Base-by-base conservation (phyloP, 306 rosid genomes). In the Dicorynia guianensis region DNA sequence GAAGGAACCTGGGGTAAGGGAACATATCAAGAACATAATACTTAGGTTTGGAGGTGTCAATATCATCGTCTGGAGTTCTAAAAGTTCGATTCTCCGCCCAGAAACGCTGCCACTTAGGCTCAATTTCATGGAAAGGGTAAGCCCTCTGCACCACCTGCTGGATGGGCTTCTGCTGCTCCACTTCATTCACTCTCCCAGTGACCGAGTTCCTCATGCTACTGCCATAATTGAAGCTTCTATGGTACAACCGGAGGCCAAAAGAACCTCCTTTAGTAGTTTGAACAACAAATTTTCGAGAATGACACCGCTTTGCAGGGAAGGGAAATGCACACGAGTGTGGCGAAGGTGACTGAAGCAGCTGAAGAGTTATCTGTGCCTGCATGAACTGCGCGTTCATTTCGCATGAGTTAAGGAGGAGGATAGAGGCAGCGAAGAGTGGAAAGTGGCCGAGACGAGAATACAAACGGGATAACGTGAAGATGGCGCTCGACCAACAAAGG, bases 21-120 rank as follows among this genome's bases (percentile, higher is more conserved):
- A 95, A 95, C 98, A 92, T 95, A 72, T 95, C 98, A 11, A 92
- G 98, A 18, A 90, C 96, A 56, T 95, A 95, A 70, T 65, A 95
- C 64, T 95, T 95, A n/a, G 98, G 98, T 49, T 95, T 95, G 13
- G 96, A 85, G 13, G 81, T 79, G 61, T 95, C 97, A 59, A 92
- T 72, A 36, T 95, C 97, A 56, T 94, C 96, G 59, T 91, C 96
- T 0, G 97, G 96, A 11, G 97, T 95, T 79, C 85, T 82, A 66
- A 92, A 95, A 55, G 97, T 92, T 44, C 81, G 75, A 58, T 86
- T 63, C 11, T 92, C 85, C 30, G 92, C 97, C 98, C 98, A 95
- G 50, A 68, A 86, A 1, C 64, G 88, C 85, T 92, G 97, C 98
- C 98, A 95, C 82, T 92, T 95, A 52, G 84, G 96, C 77, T 95